Percentiles rank a stretch among this genome's conserved stretches.
Evolutionary conservation across 371 early-diverging fungal genomes (phyloP).

Genomic region (Mortierella sp.): DNA sequence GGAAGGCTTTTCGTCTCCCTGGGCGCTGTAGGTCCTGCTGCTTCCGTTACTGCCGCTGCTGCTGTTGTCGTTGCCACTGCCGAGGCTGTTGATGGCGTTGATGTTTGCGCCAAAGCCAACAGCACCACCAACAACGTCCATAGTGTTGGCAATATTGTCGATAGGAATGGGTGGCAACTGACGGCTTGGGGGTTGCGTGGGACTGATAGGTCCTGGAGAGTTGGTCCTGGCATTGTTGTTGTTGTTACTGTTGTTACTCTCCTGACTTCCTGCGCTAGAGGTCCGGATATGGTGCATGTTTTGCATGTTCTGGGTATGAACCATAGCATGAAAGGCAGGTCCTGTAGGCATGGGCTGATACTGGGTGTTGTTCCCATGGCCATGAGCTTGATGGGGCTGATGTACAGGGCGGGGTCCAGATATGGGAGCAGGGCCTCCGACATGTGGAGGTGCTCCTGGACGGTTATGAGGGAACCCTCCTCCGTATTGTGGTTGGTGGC

Average conservation of each 20-base stretch:
- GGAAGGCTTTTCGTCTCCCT: background rate
- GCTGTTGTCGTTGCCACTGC: background rate
- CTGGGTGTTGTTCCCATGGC: constrained; percentile 14
- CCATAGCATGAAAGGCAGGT: constrained; percentile 22
- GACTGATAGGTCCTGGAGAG: constrained; percentile 24
- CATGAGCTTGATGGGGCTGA: constrained; percentile 20
- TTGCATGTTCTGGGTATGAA: constrained; percentile 36
- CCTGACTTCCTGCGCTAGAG: background rate
- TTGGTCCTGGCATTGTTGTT: background rate
- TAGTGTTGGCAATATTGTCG: background rate
- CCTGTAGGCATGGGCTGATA: constrained; percentile 28
- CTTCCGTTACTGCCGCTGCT: background rate
- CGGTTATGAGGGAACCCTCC: background rate
- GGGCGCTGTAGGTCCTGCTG: background rate
- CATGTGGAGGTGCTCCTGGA: background rate
- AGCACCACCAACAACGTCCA: background rate
- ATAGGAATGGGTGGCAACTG: constrained; percentile 45
- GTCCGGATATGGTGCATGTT: constrained; percentile 36
- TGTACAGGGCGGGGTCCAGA: constrained; percentile 34
- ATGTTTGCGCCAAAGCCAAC: background rate
- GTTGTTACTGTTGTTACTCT: constrained; percentile 4
- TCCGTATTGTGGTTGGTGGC: constrained; percentile 23
- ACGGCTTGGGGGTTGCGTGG: constrained; percentile 44
- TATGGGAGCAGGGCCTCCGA: background rate
- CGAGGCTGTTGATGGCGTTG: background rate